phyloP scores from a whole-genome alignment of 768 basidiomycete genomes.

The Hypholoma sublateritium region DNA sequence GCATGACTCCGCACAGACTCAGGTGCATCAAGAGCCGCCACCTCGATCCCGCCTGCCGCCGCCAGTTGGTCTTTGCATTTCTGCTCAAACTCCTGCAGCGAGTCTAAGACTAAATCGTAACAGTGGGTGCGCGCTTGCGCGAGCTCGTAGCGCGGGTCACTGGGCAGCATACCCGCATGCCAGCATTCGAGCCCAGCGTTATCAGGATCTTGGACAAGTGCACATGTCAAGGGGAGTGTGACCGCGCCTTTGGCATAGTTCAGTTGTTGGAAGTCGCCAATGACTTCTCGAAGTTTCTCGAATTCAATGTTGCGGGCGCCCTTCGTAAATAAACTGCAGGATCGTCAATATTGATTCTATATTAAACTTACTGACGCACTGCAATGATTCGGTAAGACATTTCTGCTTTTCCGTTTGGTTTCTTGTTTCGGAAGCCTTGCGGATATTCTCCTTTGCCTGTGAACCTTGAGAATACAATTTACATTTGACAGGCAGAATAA shows the following conservation, averaged over 20 bases:
- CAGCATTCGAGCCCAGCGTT: constrained; percentile 77
- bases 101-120: constrained; percentile 83
- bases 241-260: constrained; percentile 85
- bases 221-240: constrained; percentile 82
- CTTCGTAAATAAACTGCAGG: constrained; percentile 77
- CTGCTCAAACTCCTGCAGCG: constrained; percentile 78
- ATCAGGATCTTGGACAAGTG: constrained; percentile 74
- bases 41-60: constrained; percentile 10
- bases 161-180: constrained; percentile 54
- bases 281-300: constrained; percentile 81
- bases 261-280: constrained; percentile 86
- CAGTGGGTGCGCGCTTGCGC: constrained; percentile 68
- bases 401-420: constrained; percentile 74
- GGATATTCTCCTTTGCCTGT: constrained; percentile 91
- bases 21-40: constrained; percentile 46
- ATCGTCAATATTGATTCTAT: constrained; percentile 5
- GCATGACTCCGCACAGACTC: constrained; percentile 81
- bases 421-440: constrained; percentile 82
- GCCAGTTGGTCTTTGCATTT: constrained; percentile 37
- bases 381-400: constrained; percentile 81
- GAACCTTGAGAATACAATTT: not conserved
- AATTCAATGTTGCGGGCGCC: constrained; percentile 83
- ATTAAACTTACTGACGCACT: constrained; percentile 44
- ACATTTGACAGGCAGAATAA: not conserved
- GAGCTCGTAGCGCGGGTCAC: constrained; percentile 57